A percentile compares a stretch with the other conserved stretches of the same genome.
phyloP scores from a whole-genome alignment of 371 early-diverging fungal genomes.

The Blyttiomyces sp. region DNA sequence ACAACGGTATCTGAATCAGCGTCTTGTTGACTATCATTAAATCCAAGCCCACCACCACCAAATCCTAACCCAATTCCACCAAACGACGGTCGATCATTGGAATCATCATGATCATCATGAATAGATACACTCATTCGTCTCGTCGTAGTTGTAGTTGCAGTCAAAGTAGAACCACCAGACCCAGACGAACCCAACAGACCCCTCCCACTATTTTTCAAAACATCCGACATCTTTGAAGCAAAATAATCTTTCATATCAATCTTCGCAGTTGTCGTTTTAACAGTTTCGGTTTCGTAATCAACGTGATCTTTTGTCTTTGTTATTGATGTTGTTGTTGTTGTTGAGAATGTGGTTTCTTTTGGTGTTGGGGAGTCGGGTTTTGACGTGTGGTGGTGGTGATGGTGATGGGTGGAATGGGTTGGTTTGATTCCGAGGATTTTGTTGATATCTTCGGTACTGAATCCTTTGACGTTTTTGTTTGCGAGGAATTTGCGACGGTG shows the following conservation, averaged over 20 bases:
- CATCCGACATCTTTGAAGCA: slow-evolving; percentile 6
- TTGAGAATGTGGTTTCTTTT: neutral
- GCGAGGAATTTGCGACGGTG: slow-evolving; percentile 18
- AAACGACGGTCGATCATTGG: slow-evolving; percentile 1
- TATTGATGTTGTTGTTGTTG: neutral
- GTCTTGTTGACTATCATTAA: neutral
- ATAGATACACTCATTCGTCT: too few relatives aligned
- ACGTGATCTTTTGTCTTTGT: neutral
- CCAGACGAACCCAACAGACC: neutral
- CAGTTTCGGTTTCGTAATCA: neutral
- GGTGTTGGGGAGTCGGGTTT: neutral
- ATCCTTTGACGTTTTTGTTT: slow-evolving; percentile 14
- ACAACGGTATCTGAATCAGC: neutral
- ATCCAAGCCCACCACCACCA: neutral
- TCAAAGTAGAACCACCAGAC: neutral
- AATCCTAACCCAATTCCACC: slow-evolving; percentile 9
- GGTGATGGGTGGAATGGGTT: neutral
- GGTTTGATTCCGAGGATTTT: slow-evolving; percentile 19
- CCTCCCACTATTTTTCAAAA: neutral
- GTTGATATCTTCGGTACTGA: slow-evolving; percentile 12
- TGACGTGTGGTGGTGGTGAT: neutral
- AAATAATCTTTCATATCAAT: slow-evolving; percentile 18
- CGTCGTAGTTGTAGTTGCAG: neutral
- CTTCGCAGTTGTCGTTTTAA: slow-evolving; percentile 1
- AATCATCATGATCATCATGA: too few relatives aligned